Base-by-base conservation (phyloP, 768 basidiomycete species). In the Rhodotorula babjevae region DNA sequence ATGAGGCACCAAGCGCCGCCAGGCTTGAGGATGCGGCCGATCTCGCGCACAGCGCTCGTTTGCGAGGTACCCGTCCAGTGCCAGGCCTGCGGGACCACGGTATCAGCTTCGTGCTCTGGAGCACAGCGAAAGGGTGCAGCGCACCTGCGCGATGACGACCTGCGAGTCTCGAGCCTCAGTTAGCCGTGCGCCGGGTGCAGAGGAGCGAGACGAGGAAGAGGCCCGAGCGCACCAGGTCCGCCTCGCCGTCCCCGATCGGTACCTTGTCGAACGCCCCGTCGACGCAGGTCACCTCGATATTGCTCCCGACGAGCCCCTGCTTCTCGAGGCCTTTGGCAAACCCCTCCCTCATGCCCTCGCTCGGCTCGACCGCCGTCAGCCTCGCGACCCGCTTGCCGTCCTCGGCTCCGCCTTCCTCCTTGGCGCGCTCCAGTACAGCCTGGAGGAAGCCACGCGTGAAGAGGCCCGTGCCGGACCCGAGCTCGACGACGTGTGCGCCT, bases 21-120 rank as follows among this genome's bases (percentile, higher is more conserved):
- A 0, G 90, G 89, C 78, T 89, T 90, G 61, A 96, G 84, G 74
- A 93, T 86, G 46, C 92, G 87, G 15, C 87, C 85, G 76, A 95
- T 90, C 79, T 96, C 93, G 0, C 81, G 81, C 29, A 86, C 84
- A 1, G 93, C 92, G 64, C 82, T 83, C 59, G 87, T 85, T 78
- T 87, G 89, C 79, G 93, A 86, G 18, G 89, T 89, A 73, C 90
- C 90, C 76, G 79, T 78, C 94, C 94, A 97, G 82, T 97, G 94
- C 80, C 89, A 96, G 25, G 94, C 94, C 88, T 94, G 79, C 61
- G 63, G n/a, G n/a, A n/a, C n/a, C n/a, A n/a, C n/a, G n/a, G n/a
- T n/a, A n/a, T n/a, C n/a, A n/a, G n/a, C n/a, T n/a, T n/a, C n/a
- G n/a, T n/a, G n/a, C n/a, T n/a, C n/a, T n/a, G n/a, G n/a, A n/a